Conservation (phyloP, 495 filamentous ascomycete genomes). For the Aspergillus cristatus region DNA sequence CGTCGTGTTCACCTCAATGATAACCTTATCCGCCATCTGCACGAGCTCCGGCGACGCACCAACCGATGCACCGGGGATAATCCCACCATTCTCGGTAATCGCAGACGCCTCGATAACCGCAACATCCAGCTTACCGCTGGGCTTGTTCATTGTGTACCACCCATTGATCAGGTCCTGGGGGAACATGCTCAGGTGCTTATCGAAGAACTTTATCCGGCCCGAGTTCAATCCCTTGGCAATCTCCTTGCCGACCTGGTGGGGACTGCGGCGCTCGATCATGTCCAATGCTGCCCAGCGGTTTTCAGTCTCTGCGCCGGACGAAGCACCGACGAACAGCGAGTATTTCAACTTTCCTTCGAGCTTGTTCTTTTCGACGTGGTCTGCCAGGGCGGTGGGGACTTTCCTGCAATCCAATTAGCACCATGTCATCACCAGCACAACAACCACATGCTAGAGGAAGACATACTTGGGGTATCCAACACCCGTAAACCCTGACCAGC, state of each 20-base stretch:
- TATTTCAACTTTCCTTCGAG: slow-evolving; percentile 79
- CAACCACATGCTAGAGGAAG: neutral
- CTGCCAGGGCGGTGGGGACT: slow-evolving; percentile 74
- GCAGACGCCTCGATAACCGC: slow-evolving; percentile 80
- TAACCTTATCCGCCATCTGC: slow-evolving; percentile 86
- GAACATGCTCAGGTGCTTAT: slow-evolving; percentile 90
- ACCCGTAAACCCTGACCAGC: slow-evolving; percentile 88
- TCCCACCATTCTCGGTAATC: slow-evolving; percentile 87
- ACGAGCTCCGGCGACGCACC: slow-evolving; percentile 80
- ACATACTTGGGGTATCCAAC: slow-evolving; percentile 84
- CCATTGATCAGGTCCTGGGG: slow-evolving; percentile 80
- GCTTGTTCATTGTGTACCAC: slow-evolving; percentile 72
- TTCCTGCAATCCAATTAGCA: slow-evolving; percentile 45
- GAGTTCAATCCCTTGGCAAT: slow-evolving; percentile 88
- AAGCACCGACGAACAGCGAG: slow-evolving; percentile 80
- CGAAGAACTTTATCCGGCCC: slow-evolving; percentile 84
- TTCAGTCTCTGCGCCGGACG: slow-evolving; percentile 83
- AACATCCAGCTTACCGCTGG: slow-evolving; percentile 66
- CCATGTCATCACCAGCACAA: neutral
- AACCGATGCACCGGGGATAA: slow-evolving; percentile 81
- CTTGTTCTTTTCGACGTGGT: slow-evolving; percentile 83
- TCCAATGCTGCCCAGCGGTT: slow-evolving; percentile 78
- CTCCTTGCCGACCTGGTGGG: slow-evolving; percentile 86
- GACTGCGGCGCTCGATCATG: slow-evolving; percentile 80
- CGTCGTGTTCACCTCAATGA: slow-evolving; percentile 88